Conservation (phyloP, 306 rosid genomes). For the Prosopis cineraria region DNA sequence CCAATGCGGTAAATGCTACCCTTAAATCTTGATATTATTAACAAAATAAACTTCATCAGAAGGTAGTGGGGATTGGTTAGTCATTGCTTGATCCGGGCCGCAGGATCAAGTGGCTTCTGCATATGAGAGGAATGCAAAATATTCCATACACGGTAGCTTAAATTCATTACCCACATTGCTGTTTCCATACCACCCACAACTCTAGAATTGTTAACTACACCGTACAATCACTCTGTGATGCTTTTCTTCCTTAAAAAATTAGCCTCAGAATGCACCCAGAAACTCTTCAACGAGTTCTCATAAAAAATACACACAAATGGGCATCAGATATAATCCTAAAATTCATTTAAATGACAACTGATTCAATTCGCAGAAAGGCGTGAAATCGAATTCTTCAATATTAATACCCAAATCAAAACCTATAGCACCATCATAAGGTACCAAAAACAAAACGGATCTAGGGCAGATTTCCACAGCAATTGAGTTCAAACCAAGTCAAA, state of each 20-base stretch:
- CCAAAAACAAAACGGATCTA: not conserved
- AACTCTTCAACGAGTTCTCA: not conserved
- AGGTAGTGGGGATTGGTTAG: not conserved
- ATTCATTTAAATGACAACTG: not conserved
- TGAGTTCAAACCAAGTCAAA: not conserved
- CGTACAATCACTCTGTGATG: not conserved
- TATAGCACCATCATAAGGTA: not conserved
- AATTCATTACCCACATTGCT: not conserved
- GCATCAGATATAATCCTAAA: not conserved
- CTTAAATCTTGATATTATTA: conserved; percentile 4
- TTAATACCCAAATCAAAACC: conserved; percentile 7
- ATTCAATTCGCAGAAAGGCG: not conserved
- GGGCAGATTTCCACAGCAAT: not conserved
- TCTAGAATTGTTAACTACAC: conserved; percentile 16
- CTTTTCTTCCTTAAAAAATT: not conserved
- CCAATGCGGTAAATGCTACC: conserved; percentile 1
- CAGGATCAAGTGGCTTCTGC: not conserved
- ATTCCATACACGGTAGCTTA: not conserved
- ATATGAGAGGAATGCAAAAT: not conserved
- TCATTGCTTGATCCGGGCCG: not conserved
- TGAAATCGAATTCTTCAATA: not conserved
- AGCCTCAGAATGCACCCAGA: not conserved
- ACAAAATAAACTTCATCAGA: not conserved
- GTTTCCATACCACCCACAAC: not conserved
- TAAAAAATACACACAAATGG: not conserved